phyloP scores from a whole-genome alignment of 164 flowering plant genomes.

The Piper betle region DNA sequence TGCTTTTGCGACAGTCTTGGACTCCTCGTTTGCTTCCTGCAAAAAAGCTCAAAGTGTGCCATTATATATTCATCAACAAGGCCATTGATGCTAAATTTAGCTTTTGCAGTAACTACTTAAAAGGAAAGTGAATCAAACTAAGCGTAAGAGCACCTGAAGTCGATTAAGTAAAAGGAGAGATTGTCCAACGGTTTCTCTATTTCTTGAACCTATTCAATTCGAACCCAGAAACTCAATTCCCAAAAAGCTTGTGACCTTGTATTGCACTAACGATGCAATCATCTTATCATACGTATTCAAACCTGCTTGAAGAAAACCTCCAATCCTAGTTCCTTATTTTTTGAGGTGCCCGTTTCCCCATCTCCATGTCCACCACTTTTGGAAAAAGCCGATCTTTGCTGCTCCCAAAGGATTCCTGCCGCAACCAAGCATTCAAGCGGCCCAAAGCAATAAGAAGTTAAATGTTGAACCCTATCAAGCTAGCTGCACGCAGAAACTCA shows the following conservation, averaged over 20 bases:
- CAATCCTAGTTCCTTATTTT: slow-evolving; percentile 18
- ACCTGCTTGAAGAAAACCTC: slow-evolving; percentile 26
- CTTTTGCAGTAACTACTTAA: too few species aligned
- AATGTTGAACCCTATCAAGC: too few species aligned
- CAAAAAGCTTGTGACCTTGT: background rate
- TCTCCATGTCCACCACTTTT: slow-evolving; percentile 7
- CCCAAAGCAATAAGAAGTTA: background rate
- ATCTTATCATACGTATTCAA: too few species aligned
- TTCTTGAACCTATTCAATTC: slow-evolving; percentile 37
- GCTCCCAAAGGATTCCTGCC: slow-evolving; percentile 23
- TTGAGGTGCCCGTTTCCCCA: slow-evolving; percentile 10
- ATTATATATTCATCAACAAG: background rate
- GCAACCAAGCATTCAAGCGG: background rate
- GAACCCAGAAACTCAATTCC: background rate
- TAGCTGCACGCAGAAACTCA: too few species aligned
- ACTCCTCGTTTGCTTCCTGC: slow-evolving; percentile 83
- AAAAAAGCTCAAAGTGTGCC: too few species aligned
- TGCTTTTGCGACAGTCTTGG: slow-evolving; percentile 73
- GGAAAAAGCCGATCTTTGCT: slow-evolving; percentile 11
- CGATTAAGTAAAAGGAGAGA: slow-evolving; percentile 28
- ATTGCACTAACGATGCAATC: background rate
- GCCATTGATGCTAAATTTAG: background rate
- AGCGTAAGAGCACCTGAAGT: slow-evolving; percentile 9
- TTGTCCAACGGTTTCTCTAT: slow-evolving; percentile 56
- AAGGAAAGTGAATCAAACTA: too few species aligned